These are phyloP conservation scores for Xylaria sp. DNA, from an alignment of 2,329 filamentous ascomycete genomes.

Conservation along the genomic window DNA sequence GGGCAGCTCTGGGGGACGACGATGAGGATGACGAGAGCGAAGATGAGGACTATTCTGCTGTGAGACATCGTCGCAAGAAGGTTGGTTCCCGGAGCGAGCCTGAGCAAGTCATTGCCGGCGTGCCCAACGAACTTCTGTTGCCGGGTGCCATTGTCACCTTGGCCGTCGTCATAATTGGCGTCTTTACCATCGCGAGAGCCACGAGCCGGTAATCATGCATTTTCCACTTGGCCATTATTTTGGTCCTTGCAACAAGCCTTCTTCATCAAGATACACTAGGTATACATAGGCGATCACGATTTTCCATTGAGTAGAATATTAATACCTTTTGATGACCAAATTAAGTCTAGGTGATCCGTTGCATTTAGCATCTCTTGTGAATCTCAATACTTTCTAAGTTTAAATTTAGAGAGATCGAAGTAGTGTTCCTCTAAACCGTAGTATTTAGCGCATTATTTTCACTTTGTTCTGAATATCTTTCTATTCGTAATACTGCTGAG, in stretches of 20 bases:
- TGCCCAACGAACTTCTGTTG: slow-evolving; percentile 91
- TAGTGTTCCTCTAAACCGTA: too few species aligned
- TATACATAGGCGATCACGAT: slow-evolving; percentile 16
- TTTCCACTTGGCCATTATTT: slow-evolving; percentile 19
- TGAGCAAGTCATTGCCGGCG: slow-evolving; percentile 84
- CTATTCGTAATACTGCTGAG: too few species aligned
- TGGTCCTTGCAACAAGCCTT: background rate
- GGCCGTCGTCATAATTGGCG: slow-evolving; percentile 89
- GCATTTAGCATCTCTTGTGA: background rate
- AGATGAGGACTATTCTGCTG: slow-evolving; percentile 57
- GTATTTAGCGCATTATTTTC: too few species aligned
- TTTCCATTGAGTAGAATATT: slow-evolving; percentile 24
- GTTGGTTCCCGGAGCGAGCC: slow-evolving; percentile 55
- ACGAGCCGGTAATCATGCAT: slow-evolving; percentile 52
- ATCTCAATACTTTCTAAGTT: background rate
- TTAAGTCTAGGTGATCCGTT: background rate
- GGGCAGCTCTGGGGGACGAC: slow-evolving; percentile 46
- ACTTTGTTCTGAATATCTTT: too few species aligned
- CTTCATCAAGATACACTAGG: slow-evolving; percentile 3
- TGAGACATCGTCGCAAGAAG: slow-evolving; percentile 55
- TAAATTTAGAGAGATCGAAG: too few species aligned
- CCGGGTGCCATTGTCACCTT: slow-evolving; percentile 95
- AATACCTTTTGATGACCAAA: slow-evolving; percentile 21
- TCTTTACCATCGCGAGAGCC: slow-evolving; percentile 84
- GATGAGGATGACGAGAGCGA: slow-evolving; percentile 65